Evolutionary conservation across 2,329 filamentous ascomycete species (phyloP), one percentile per base, ranked within the genome.

Genomic region (Neofusicoccum kwambonambiense): DNA sequence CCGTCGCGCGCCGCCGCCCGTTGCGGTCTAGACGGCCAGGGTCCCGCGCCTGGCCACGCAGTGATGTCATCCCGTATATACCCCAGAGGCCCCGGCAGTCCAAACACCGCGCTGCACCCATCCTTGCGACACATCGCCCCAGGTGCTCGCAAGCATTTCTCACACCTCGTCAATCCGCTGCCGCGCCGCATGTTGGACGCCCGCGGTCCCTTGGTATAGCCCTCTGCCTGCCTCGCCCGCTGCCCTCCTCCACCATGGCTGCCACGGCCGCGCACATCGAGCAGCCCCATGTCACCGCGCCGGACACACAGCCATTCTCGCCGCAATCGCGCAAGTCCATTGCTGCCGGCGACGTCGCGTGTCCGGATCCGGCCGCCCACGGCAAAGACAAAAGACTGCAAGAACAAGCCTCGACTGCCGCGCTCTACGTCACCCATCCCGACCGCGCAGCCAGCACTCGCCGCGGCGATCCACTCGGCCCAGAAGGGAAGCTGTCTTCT

Each of bases 331-430:
- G 13, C 27, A 42, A 17, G 11, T 37, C 57, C 27, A 12, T 47
- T 57, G 31, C 34, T 47, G 34, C 50, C n/a, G 42, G 49, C 44
- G 51, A 57, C 2, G n/a, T 57, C 3, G 50, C 62, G 4, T 79
- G 77, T 66, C 77, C 81, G 63, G 81, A 83, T 70, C 81, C 81
- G 44, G 79, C 80, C 35, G 79, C 73, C 65, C 75, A 81, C 67
- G 69, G 70, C 69, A 75, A 74, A 68, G 69, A 69, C 66, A 72
- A 69, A 61, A 73, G 73, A 51, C 72, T 83, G 22, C 80, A 81
- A 66, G 78, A 81, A 58, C 78, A 81, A 67, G 87, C 87, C 68
- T 87, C 87, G n/a, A 83, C 82, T 11, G 86, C 87, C 66, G 87
- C 87, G 5, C 76, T 89, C 13, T 86, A 86, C 72, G 84, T 80